Percentiles rank a stretch among this genome's conserved stretches.
Conservation (phyloP, 345 rosid species). For the Lepidium didymum region DNA sequence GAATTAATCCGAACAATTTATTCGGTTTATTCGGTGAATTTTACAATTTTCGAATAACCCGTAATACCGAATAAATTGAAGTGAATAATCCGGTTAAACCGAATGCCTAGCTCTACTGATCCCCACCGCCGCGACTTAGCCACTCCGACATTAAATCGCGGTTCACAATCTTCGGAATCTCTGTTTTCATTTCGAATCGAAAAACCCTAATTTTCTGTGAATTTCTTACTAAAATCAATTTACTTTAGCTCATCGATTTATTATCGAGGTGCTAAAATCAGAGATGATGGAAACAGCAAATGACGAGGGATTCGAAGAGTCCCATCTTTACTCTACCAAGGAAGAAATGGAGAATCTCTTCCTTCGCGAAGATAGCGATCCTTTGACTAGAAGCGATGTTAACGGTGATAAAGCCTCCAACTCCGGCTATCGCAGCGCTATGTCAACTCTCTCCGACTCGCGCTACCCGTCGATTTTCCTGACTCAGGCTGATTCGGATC, state of each 20-base stretch:
- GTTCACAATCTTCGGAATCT: not conserved
- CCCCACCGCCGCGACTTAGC: constrained; percentile 12
- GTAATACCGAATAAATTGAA: too few relatives aligned
- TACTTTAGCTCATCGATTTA: not conserved
- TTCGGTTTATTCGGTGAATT: too few relatives aligned
- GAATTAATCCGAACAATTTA: too few relatives aligned
- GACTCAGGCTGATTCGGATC: constrained; percentile 67
- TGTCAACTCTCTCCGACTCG: constrained; percentile 45
- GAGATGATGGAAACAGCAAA: constrained; percentile 86
- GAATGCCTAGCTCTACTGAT: too few relatives aligned
- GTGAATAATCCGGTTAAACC: too few relatives aligned
- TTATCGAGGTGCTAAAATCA: not conserved
- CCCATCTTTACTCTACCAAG: constrained; percentile 42
- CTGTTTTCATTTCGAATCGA: not conserved
- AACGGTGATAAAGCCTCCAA: constrained; percentile 24
- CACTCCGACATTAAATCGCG: not conserved
- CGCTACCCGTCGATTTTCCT: constrained; percentile 45
- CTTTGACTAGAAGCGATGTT: constrained; percentile 8
- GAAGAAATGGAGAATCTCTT: constrained; percentile 74
- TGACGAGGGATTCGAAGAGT: constrained; percentile 28
- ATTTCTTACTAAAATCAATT: not conserved
- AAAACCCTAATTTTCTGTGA: not conserved
- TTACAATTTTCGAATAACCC: too few relatives aligned
- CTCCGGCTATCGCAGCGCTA: constrained; percentile 55
- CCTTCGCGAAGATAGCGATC: constrained; percentile 35